Base-by-base conservation (phyloP, 148 eudicot species). In the Agrostemma githago region DNA sequence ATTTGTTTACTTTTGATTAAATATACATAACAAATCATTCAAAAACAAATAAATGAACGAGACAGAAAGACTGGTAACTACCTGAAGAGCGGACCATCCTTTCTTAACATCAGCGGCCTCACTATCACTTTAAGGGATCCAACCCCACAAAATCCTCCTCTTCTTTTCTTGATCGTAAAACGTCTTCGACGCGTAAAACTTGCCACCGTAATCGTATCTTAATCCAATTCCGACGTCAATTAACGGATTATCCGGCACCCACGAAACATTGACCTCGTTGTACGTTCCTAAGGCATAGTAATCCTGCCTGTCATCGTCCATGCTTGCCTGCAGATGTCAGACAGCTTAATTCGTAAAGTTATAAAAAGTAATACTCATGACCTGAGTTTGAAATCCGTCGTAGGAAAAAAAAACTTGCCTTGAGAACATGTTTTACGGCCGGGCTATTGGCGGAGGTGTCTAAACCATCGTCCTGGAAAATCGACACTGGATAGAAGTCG, bases 61-160 rank as follows among this genome's bases (percentile, higher is more conserved):
- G n/a, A 44, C 51, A 44, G 26, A 26, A 59, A 4, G 12, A 37
- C n/a, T 11, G 0, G 48, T 84, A 88, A 87, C 89, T 92, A 88
- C 89, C 91, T 92, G 96, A 56, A 92, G 77, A 41, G 91, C 84
- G 6, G 97, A 85, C 97, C 97, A 92, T 48, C 92, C 92, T 77
- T 88, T 92, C 62, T 72, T 16, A 42, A 92, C 66, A 82, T 92
- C 97, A 53, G 84, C 77, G 20, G 34, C 62, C 77, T 85, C 88
- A 66, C 87, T 87, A 60, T 88, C 95, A 39, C 79, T 72, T 78
- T 89, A 92, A 2, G 83, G 75, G 72, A 89, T 78, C 95, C 95
- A 92, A 41, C 95, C 97, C 95, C 92, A 88, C 76, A 88, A 62
- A 37, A 92, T 74, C 61, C 97, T 85, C 68, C 97, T 86, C 82